A percentile compares a stretch with the other conserved stretches of the same genome.
phyloP scores from a whole-genome alignment of 148 eudicot genomes.

The Chenopodium album region DNA sequence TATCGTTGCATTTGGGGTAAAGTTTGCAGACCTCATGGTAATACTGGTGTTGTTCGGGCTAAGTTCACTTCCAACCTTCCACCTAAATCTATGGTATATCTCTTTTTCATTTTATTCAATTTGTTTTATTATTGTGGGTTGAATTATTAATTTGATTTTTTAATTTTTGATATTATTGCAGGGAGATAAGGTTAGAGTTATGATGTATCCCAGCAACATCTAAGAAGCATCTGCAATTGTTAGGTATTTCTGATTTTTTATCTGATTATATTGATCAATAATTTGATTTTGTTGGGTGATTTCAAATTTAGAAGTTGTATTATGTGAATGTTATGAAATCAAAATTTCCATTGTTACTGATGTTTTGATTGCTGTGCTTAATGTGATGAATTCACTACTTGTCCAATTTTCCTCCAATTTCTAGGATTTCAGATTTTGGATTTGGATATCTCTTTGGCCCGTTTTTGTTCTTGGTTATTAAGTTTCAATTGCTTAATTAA shows the following conservation, averaged over 20 bases:
- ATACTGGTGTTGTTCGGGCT: slow-evolving; percentile 57
- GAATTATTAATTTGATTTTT: not conserved
- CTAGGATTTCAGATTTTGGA: too few species aligned
- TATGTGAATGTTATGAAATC: too few species aligned
- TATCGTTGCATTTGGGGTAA: slow-evolving; percentile 92
- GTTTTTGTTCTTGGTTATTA: too few species aligned
- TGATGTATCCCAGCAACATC: slow-evolving; percentile 86
- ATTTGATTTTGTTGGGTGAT: not conserved
- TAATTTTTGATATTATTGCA: slow-evolving; percentile 26
- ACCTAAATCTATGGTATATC: slow-evolving; percentile 70
- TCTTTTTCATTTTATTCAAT: not conserved
- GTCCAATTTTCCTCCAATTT: too few species aligned
- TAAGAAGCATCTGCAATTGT: slow-evolving; percentile 36
- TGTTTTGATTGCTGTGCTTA: too few species aligned
- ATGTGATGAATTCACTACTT: too few species aligned
- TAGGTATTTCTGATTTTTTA: not conserved
- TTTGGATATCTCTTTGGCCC: too few species aligned
- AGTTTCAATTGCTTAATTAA: too few species aligned
- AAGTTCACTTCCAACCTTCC: slow-evolving; percentile 53
- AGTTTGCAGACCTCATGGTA: slow-evolving; percentile 75
- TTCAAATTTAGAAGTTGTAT: too few species aligned
- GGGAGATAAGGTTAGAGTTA: slow-evolving; percentile 72
- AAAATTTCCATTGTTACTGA: too few species aligned
- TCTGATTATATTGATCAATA: too few species aligned
- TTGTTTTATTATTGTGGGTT: not conserved